Evolutionary conservation across 192 early-diverging fungal genomes (phyloP).

Genomic region (Podila epicladia): DNA sequence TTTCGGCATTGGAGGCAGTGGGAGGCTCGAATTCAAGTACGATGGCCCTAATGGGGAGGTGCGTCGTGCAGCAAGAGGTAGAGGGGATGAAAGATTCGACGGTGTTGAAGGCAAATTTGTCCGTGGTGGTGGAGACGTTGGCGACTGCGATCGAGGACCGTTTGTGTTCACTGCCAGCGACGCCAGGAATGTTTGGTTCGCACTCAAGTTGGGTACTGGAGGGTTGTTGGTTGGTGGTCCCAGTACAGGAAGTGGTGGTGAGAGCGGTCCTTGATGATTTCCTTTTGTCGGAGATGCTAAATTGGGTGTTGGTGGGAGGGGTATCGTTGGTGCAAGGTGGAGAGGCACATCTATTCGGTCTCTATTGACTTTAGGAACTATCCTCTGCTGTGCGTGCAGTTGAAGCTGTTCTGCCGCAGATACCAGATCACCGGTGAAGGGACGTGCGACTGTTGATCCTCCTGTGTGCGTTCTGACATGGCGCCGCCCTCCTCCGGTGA

Average conservation of each 20-base stretch:
- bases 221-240: neutral
- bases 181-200: neutral
- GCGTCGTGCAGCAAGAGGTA: neutral
- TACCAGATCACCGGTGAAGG: constrained; percentile 4
- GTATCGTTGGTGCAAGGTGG: neutral
- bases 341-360: neutral
- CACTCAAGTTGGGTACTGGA: neutral
- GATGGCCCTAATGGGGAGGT: neutral
- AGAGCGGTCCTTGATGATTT: neutral
- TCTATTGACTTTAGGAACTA: neutral
- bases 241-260: neutral
- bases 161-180: neutral
- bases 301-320: neutral
- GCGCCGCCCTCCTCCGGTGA: neutral
- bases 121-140: neutral
- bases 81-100: neutral
- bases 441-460: neutral
- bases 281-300: neutral
- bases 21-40: neutral
- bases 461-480: neutral
- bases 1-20: neutral
- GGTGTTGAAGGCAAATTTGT: neutral
- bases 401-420: constrained; percentile 12
- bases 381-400: constrained; percentile 6
- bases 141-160: neutral